A percentile compares a stretch with the other conserved stretches of the same genome.
Evolutionary conservation across 805 yeast species (phyloP).

Genomic region (Spencermartinsiella europaea): DNA sequence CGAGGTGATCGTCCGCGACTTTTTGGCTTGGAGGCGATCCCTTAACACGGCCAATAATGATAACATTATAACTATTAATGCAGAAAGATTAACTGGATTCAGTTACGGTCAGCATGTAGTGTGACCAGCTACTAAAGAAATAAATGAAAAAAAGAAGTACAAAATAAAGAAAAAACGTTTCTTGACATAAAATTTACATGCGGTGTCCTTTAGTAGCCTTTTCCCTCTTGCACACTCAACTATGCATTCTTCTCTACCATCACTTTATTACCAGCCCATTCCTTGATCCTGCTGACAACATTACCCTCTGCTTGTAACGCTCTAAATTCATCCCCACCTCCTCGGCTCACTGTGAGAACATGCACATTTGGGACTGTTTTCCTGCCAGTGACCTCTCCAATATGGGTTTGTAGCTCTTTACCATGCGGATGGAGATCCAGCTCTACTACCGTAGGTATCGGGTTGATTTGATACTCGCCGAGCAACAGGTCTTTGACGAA

Average conservation of each 20-base stretch:
- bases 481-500: conserved; percentile 61
- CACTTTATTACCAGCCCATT: conserved; percentile 43
- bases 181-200: too few species aligned
- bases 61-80: too few species aligned
- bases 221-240: too few species aligned
- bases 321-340: conserved; percentile 83
- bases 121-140: too few species aligned
- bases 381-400: conserved; percentile 67
- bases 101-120: too few species aligned
- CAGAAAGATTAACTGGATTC: too few species aligned
- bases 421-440: conserved; percentile 80
- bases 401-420: conserved; percentile 62
- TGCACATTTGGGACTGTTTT: conserved; percentile 87
- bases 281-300: conserved; percentile 46
- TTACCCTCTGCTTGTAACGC: conserved; percentile 53
- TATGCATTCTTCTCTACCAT: not conserved
- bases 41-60: too few species aligned
- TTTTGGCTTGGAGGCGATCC: too few species aligned
- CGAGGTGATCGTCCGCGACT: conserved; percentile 1
- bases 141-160: too few species aligned
- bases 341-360: conserved; percentile 68
- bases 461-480: conserved; percentile 63
- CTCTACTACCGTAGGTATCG: conserved; percentile 71
- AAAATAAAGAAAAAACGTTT: too few species aligned
- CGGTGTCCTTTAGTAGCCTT: too few species aligned